These are phyloP conservation scores for Solanum tarapatanum DNA, from an alignment of 257 asterid species.

Conservation along the genomic window DNA sequence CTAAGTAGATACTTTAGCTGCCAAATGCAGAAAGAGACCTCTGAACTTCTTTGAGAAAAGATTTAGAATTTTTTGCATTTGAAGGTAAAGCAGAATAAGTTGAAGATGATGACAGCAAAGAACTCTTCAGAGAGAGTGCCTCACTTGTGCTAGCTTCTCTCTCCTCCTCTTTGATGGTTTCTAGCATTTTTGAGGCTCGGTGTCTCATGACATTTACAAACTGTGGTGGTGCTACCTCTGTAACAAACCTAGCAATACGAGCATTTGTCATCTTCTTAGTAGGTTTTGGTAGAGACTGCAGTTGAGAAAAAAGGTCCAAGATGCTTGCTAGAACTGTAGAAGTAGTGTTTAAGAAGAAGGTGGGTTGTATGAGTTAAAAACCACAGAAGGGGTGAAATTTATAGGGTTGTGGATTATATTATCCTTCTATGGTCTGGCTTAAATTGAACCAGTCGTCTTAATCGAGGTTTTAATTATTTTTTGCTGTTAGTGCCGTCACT, in stretches of 20 bases:
- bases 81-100: not conserved
- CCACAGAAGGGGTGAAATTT: conserved; percentile 3
- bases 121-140: not conserved
- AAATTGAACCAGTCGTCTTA: conserved; percentile 7
- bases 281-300: not conserved
- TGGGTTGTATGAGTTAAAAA: not conserved
- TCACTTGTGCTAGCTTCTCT: conserved; percentile 19
- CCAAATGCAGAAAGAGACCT: conserved; percentile 7
- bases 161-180: conserved; percentile 64
- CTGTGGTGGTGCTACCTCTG: conserved; percentile 69
- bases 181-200: conserved; percentile 41
- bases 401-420: conserved; percentile 14
- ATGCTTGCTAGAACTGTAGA: not conserved
- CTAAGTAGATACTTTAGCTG: not conserved
- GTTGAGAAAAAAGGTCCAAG: not conserved
- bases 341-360: not conserved
- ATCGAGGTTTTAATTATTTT: conserved; percentile 14
- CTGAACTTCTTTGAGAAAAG: conserved; percentile 6
- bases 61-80: not conserved
- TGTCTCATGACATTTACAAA: conserved; percentile 40
- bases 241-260: conserved; percentile 42
- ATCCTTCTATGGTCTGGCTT: not conserved
- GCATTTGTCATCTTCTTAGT: conserved; percentile 37
- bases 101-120: not conserved
- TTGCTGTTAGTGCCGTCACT: conserved; percentile 31